Conservation (phyloP, 1,284 basidiomycete genomes). For the Moniliella sp. region DNA sequence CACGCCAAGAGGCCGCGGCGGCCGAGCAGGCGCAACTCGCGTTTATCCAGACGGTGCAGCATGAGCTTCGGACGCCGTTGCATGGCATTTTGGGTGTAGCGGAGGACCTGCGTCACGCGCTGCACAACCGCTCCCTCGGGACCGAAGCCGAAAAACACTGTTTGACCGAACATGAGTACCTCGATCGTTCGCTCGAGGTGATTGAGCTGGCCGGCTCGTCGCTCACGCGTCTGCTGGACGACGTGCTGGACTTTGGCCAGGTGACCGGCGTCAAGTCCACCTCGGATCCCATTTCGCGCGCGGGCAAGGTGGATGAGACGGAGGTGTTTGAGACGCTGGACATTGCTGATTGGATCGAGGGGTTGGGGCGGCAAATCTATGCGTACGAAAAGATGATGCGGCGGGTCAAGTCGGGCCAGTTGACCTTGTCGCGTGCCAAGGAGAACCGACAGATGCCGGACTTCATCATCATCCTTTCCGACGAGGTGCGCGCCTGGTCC, state of each 20-base stretch:
- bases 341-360: neutral
- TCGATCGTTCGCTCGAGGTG: neutral
- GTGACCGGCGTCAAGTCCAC: constrained; percentile 5
- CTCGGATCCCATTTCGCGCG: constrained; percentile 4
- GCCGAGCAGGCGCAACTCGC: constrained; percentile 14
- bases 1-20: constrained; percentile 10
- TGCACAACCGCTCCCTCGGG: constrained; percentile 2
- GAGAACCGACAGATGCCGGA: constrained; percentile 1
- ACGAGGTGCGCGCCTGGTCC: constrained; percentile 4
- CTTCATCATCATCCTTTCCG: constrained; percentile 11
- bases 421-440: neutral
- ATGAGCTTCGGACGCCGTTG: constrained; percentile 18
- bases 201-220: constrained; percentile 11
- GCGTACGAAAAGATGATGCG: neutral
- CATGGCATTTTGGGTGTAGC: constrained; percentile 18
- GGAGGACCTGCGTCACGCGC: constrained; percentile 11
- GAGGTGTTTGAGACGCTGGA: constrained; percentile 9
- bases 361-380: neutral
- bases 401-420: neutral
- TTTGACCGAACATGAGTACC: neutral
- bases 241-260: constrained; percentile 16
- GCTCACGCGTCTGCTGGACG: constrained; percentile 18
- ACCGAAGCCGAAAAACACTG: neutral
- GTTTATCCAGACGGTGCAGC: constrained; percentile 14
- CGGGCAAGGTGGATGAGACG: constrained; percentile 10